Evolutionary conservation across 768 basidiomycete genomes (phyloP), one percentile per base, ranked within the genome.

Genomic region (Mycena epipterygia): DNA sequence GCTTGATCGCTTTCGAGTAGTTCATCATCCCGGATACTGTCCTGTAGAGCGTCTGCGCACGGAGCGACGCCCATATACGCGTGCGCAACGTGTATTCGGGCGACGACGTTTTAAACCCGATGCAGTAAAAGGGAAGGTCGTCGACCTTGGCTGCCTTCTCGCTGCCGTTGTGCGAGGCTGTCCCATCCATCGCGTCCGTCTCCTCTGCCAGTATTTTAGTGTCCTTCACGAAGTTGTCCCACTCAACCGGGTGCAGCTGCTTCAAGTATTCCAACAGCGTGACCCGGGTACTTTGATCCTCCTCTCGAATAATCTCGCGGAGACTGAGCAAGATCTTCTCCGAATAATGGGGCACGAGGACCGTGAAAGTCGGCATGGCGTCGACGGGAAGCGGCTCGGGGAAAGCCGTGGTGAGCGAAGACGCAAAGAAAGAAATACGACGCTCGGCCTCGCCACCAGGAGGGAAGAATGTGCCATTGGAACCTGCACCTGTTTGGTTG

Each of bases 1-100:
- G 89, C 82, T 99, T 99, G 91, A 99, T 97, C 29, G 98, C 98
- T 84, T 99, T 99, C 77, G 96, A 94, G 84, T 99, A 99, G 85
- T 99, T 99, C 98, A 99, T 99, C 95, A 99, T 98, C 71, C 98
- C 98, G 6, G 98, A 99, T 23, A 99, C 96, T 14, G 98, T 99
- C 72, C 98, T 93, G 82, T 99, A 99, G 35, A 99, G 89, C 0
- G 98, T 99, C 83, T 99, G 98, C 7, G 97, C 97, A 62, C 98
- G 95, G 30, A 99, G 88, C 3, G 97, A 98, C 2, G 98, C 97
- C 98, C 98, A 99, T 74, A 99, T 99, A 81, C 98, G 95, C 0
- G 97, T 99, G 72, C 98, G 95, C 52, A 99, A 90, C 35, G 98
- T 99, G 81, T 98, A 99, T 80, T 99, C 98, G 2, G 98, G 98